A percentile compares a stretch with the other conserved stretches of the same genome.
phyloP scores from a whole-genome alignment of 805 yeast species.

The Saturnispora serradocipensis region DNA sequence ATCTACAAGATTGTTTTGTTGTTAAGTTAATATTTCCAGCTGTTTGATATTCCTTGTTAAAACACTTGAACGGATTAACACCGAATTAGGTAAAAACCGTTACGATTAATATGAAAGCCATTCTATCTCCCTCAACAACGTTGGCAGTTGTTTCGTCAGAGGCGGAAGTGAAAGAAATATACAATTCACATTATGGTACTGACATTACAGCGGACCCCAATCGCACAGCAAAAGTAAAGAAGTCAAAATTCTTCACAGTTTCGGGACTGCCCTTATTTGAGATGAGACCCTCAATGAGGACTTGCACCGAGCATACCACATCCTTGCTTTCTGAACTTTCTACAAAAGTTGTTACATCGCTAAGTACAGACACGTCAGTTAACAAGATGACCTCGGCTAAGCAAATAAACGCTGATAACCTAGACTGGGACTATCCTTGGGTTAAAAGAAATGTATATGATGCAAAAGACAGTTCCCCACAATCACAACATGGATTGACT shows the following conservation, averaged over 20 bases:
- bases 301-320: not conserved
- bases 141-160: not conserved
- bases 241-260: not conserved
- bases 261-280: not conserved
- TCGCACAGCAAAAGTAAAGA: not conserved
- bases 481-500: not conserved
- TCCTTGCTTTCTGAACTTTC: not conserved
- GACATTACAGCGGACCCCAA: not conserved
- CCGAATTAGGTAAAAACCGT: not conserved
- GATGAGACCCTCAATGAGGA: not conserved
- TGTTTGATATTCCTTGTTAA: not conserved
- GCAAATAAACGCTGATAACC: not conserved
- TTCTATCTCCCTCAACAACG: not conserved
- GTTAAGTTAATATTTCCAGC: too few species aligned
- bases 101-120: not conserved
- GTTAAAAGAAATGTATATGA: not conserved
- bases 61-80: not conserved
- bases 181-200: not conserved
- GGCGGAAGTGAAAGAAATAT: not conserved
- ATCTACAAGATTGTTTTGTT: too few species aligned
- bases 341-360: not conserved
- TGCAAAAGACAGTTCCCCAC: not conserved
- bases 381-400: not conserved
- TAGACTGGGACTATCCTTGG: not conserved
- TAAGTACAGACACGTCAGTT: not conserved